A percentile compares a stretch with the other conserved stretches of the same genome.
Conservation (phyloP, 2,329 filamentous ascomycete genomes). For the Penicillium sp. region DNA sequence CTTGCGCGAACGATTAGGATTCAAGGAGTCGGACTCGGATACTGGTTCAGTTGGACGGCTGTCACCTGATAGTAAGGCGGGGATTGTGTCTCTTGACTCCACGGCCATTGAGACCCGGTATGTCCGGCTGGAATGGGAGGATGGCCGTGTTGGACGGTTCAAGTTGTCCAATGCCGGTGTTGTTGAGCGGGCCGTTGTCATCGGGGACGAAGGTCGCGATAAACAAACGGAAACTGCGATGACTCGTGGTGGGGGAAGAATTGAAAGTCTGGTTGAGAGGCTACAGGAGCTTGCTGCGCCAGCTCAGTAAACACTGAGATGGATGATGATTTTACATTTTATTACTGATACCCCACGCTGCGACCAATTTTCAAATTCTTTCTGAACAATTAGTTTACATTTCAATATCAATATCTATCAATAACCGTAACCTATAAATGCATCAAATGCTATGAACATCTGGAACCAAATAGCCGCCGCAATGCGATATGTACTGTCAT, state of each 20-base stretch:
- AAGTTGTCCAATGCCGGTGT: constrained; percentile 42
- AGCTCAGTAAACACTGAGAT: not conserved
- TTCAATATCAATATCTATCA: constrained; percentile 8
- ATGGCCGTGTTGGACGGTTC: constrained; percentile 45
- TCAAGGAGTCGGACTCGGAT: constrained; percentile 18
- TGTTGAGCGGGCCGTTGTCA: constrained; percentile 45
- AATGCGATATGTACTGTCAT: constrained; percentile 21
- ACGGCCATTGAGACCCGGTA: constrained; percentile 43
- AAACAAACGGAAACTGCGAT: constrained; percentile 37
- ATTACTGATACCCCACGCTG: constrained; percentile 10
- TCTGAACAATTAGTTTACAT: constrained; percentile 3
- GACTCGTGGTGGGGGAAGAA: constrained; percentile 33
- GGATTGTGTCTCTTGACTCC: constrained; percentile 36
- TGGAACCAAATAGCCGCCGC: constrained; percentile 20
- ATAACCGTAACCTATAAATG: constrained; percentile 3
- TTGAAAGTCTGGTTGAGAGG: constrained; percentile 37
- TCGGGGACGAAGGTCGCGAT: constrained; percentile 41
- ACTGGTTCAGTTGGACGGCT: constrained; percentile 13
- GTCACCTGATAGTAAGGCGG: constrained; percentile 26
- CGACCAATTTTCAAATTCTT: not conserved
- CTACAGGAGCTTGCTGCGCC: constrained; percentile 18
- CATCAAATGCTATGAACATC: constrained; percentile 29
- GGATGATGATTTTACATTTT: not conserved
- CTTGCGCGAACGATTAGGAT: constrained; percentile 34
- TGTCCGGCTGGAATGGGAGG: constrained; percentile 45